Conservation (phyloP, 164 flowering plant genomes). For the Macadamia tetraphylla region DNA sequence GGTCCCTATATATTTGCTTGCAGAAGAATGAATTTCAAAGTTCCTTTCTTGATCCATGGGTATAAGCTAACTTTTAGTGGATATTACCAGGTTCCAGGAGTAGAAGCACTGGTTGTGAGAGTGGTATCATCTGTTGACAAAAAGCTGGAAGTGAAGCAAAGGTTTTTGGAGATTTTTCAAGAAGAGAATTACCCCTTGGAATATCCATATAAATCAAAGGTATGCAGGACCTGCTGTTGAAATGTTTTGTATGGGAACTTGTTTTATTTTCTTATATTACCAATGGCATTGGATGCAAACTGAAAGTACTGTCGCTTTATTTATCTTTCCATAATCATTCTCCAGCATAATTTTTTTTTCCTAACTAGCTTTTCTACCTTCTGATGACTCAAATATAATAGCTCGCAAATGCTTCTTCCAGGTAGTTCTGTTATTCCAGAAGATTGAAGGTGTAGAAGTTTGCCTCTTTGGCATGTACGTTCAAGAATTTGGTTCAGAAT, state of each 20-base stretch:
- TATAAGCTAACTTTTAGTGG: not conserved
- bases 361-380: not conserved
- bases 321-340: too few species aligned
- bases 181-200: conserved; percentile 40
- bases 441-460: conserved; percentile 59
- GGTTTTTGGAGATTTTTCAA: conserved; percentile 28
- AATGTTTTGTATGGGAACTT: too few species aligned
- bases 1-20: too few species aligned
- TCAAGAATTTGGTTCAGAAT: conserved; percentile 61
- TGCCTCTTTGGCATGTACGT: conserved; percentile 56
- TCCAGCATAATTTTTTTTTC: too few species aligned
- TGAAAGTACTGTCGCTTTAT: too few species aligned
- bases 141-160: conserved; percentile 39
- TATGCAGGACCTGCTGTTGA: conserved; percentile 6
- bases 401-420: conserved; percentile 6
- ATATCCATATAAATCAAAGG: conserved; percentile 50
- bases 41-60: too few species aligned
- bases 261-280: too few species aligned
- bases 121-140: conserved; percentile 46
- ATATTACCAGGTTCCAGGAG: conserved; percentile 40
- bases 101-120: conserved; percentile 42
- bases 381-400: not conserved
- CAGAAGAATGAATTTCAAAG: too few species aligned
- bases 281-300: too few species aligned
- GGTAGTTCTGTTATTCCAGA: conserved; percentile 58